Evolutionary conservation across 2,329 filamentous ascomycete species (phyloP), one percentile per base, ranked within the genome.

Genomic region (Colletotrichum euphorbiae): DNA sequence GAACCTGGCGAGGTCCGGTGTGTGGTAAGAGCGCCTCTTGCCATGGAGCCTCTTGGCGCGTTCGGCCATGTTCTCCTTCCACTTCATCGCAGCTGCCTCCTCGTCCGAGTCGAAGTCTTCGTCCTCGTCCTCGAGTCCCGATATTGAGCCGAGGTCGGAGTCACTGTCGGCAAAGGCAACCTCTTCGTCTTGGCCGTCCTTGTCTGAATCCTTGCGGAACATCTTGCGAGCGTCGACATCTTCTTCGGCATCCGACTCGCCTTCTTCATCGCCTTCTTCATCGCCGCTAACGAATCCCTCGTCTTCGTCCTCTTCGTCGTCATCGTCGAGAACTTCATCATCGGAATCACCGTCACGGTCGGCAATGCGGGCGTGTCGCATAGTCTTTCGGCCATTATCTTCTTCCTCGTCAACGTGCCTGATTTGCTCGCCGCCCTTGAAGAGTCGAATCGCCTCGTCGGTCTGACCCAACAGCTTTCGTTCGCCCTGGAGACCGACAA

Each of bases 91-190:
- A 3, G 90, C 91, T 43, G 91, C 90, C 54, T 95, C 93, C 59
- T 93, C 91, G 17, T 87, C 87, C 2, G 84, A 86, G 58, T 81
- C 77, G 52, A 79, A 77, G n/a, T 88, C 87, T n/a, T 88, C 85
- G 19, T 82, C 82, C 0, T 78, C 79, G 2, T 82, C 82, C 2
- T 87, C 85, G 6, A 82, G 81, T 1, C 80, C 82, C 8, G 93
- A 97, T 71, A 98, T 80, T 3, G 95, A 97, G 6, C 96, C 96
- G 4, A 99, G 85, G 77, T 99, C 97, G 0, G 96, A 99, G 78
- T 99, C 97, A 75, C 93, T 97, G 75, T 99, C 96, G 13, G 96
- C 96, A 81, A 98, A 99, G 1, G 90, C 93, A 65, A 98, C 74
- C 62, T 97, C 93, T 33, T 89, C 92, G 24, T 89, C 87, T 11